Evolutionary conservation across 306 rosid species (phyloP), one percentile per base, ranked within the genome.

Genomic region (Cicer bijugum): DNA sequence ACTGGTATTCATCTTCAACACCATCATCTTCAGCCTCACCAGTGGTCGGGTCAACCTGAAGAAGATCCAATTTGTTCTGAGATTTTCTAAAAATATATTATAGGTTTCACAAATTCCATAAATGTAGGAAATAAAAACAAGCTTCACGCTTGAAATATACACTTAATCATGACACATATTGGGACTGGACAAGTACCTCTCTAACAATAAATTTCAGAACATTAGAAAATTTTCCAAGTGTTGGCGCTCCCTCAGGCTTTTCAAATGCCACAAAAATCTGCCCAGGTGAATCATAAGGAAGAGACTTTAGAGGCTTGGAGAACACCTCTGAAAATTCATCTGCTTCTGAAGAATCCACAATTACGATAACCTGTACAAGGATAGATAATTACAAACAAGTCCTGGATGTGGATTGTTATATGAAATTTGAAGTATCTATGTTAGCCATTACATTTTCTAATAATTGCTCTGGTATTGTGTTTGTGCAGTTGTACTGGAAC

Each of bases 401-500:
- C 65, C 61, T 16, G 50, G 51, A 43, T 62, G n/a, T 10, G 78
- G 63, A 72, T 46, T 47, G 11, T 44, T 46, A 63, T 44, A 15
- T 39, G 42, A 81, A 72, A 61, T 51, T 66, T 12, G 12, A 48
- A 60, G 75, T 57, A 62, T 15, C 62, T 78, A 73, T 64, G 46
- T 14, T 7, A 43, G 66, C 35, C 75, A 60, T 83, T 91, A 95
- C 97, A 82, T 90, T 78, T 86, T 95, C 96, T 83, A 95, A 86
- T 80, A 88, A 81, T 82, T 95, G 99, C 82, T 92, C 99, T 1
- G 93, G 97, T 79, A 95, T 92, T 1, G 99, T 95, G 86, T 95
- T 95, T 69, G 92, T 95, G 97, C 96, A 88, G 91, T 90, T 91
- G 89, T 85, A 95, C 86, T 91, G 99, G 91, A 95, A 90, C 78